phyloP scores from a whole-genome alignment of 306 rosid genomes.

The Arachis stenosperma region DNA sequence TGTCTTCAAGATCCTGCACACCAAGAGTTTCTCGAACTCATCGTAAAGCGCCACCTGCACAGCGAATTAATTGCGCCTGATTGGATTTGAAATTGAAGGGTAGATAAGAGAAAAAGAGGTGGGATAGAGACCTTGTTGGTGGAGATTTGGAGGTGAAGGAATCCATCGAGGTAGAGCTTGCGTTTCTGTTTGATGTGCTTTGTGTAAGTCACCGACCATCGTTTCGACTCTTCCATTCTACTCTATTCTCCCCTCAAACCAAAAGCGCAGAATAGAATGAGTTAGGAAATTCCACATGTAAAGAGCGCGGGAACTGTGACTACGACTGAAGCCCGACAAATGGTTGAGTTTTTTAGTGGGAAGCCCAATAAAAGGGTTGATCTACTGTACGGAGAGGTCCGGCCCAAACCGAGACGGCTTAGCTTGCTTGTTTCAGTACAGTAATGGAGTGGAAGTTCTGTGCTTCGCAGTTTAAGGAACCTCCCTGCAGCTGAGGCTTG shows the following conservation, averaged over 20 bases:
- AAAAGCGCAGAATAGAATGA: background rate
- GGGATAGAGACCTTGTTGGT: constrained; percentile 62
- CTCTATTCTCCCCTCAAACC: background rate
- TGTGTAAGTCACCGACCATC: constrained; percentile 81
- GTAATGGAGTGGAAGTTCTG: no score
- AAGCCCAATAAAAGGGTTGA: no score
- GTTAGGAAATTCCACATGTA: background rate
- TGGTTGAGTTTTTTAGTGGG: background rate
- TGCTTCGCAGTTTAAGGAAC: no score
- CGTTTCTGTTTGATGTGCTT: constrained; percentile 83
- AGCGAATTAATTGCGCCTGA: background rate
- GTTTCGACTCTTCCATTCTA: constrained; percentile 60
- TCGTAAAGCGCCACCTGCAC: constrained; percentile 66
- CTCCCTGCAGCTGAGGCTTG: no score
- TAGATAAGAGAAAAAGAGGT: background rate
- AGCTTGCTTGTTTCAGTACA: no score
- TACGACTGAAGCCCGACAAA: no score
- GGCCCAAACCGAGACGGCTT: no score
- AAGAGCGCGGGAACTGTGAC: constrained; percentile 37
- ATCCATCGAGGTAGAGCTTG: constrained; percentile 81
- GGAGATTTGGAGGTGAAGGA: constrained; percentile 59
- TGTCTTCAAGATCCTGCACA: constrained; percentile 65
- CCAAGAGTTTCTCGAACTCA: constrained; percentile 68
- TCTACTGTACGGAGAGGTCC: no score
- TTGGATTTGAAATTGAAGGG: background rate